A percentile compares a stretch with the other conserved stretches of the same genome.
phyloP scores from a whole-genome alignment of 257 asterid genomes.

The Nicotiana tabacum region DNA sequence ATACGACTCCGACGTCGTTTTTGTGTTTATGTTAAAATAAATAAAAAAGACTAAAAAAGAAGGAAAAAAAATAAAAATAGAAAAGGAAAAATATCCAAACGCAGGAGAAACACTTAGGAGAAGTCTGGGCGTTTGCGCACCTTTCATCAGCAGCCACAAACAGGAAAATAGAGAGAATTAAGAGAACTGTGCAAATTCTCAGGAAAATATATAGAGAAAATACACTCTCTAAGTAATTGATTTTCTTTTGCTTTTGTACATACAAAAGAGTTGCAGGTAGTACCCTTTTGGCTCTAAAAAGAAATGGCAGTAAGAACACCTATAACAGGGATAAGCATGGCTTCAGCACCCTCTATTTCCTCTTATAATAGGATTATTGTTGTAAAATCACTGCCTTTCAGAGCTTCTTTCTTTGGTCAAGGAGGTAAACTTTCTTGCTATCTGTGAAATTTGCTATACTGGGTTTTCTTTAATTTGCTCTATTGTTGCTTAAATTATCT shows the following conservation, averaged over 20 bases:
- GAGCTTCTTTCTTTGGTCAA: slow-evolving; percentile 56
- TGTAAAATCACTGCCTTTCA: slow-evolving; percentile 32
- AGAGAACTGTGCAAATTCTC: background rate
- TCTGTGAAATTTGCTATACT: background rate
- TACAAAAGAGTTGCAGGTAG: background rate
- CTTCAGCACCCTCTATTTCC: slow-evolving; percentile 45
- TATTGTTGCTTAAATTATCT: background rate
- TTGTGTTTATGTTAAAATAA: too few relatives aligned
- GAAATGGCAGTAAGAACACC: slow-evolving; percentile 59
- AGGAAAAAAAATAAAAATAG: background rate
- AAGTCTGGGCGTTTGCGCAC: background rate
- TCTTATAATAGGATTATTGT: slow-evolving; percentile 37
- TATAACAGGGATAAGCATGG: slow-evolving; percentile 44
- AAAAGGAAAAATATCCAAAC: background rate
- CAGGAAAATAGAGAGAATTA: background rate
- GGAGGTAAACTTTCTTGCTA: slow-evolving; percentile 48
- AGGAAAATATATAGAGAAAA: background rate
- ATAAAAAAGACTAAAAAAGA: too few relatives aligned
- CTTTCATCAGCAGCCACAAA: slow-evolving; percentile 11
- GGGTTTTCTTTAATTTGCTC: background rate
- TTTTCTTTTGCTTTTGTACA: background rate
- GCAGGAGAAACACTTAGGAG: background rate
- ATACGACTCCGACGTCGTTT: too few relatives aligned
- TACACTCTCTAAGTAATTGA: background rate
- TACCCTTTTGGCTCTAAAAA: background rate